Base-by-base conservation (phyloP, 2,329 filamentous ascomycete genomes). In the Cladosporium velox region DNA sequence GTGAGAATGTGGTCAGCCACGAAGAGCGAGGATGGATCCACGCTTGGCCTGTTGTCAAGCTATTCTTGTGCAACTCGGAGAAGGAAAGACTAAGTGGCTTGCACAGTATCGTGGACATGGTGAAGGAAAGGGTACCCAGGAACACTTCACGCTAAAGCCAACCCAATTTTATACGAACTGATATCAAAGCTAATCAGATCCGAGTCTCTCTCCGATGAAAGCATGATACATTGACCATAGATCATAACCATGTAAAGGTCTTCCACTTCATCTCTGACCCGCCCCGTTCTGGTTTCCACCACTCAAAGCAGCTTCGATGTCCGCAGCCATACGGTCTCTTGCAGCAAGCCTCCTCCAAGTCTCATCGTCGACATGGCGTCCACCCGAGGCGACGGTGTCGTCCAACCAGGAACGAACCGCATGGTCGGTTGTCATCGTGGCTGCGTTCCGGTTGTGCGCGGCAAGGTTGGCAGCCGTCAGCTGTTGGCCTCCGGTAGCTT, bases 41-140 rank as follows among this genome's bases (percentile, higher is more conserved):
- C 77, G 91, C 89, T 12, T 96, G 92, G 92, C 91, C 91, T 0
- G 89, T 96, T 24, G 90, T 89, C 11, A 81, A 81, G 68, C 73
- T 88, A 21, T 88, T 87, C 73, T 72, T 88, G 26, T 83, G 83
- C 8, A 80, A 81, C 65, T 80, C 76, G 7, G 78, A 77, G 61
- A 77, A 80, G 8, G 81, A 82, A 66, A 73, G 84, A 61, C 72
- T 83, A 61, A 77, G 80, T 67, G 84, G 84, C 4, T 66, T 86
- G 59, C 77, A 77, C 60, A 75, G 78, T 51, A 80, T 85, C 63
- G 80, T 81, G 11, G 72, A 73, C n/a, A 72, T 72, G 34, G 78
- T 76, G 21, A 74, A 72, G 28, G 70, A 72, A 30, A 74, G 72
- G 21, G 35, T 73, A 28, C 67, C 67, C 21, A 26, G 61, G 34